Conservation (phyloP, 2,329 filamentous ascomycete species). For the Bipolaris zeicola region DNA sequence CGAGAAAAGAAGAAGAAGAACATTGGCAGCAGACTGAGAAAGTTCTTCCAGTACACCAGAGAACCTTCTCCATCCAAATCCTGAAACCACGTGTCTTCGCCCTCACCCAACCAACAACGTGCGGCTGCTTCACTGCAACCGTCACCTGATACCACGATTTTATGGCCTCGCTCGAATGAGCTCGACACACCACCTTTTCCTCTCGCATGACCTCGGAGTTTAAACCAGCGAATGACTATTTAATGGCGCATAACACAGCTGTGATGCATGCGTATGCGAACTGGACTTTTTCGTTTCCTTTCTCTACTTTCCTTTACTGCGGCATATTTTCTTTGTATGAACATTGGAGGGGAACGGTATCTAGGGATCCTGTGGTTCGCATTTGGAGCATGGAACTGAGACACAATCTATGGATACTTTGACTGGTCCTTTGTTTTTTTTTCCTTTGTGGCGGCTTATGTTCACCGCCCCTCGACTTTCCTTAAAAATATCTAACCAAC, state of each 20-base stretch:
- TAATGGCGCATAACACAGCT: slow-evolving; percentile 44
- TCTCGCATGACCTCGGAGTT: slow-evolving; percentile 48
- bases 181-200: slow-evolving; percentile 25
- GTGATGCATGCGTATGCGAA: slow-evolving; percentile 43
- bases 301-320: slow-evolving; percentile 34
- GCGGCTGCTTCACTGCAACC: slow-evolving; percentile 19
- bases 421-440: slow-evolving; percentile 28
- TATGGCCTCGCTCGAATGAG: slow-evolving; percentile 35
- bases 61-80: slow-evolving; percentile 35
- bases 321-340: slow-evolving; percentile 28
- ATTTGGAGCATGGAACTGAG: slow-evolving; percentile 19
- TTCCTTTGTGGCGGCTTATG: slow-evolving; percentile 21
- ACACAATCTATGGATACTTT: slow-evolving; percentile 34
- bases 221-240: slow-evolving; percentile 43
- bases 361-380: slow-evolving; percentile 25
- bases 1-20: slow-evolving; percentile 74
- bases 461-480: slow-evolving; percentile 18
- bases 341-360: slow-evolving; percentile 37
- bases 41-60: slow-evolving; percentile 68
- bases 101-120: slow-evolving; percentile 24
- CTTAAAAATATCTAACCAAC: slow-evolving; percentile 21
- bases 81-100: slow-evolving; percentile 23
- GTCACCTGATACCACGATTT: slow-evolving; percentile 44
- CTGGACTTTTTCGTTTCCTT: slow-evolving; percentile 29
- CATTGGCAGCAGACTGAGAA: slow-evolving; percentile 70